A percentile compares a stretch with the other conserved stretches of the same genome.
Conservation (phyloP, 306 rosid genomes). For the Prinsepia uniflora region DNA sequence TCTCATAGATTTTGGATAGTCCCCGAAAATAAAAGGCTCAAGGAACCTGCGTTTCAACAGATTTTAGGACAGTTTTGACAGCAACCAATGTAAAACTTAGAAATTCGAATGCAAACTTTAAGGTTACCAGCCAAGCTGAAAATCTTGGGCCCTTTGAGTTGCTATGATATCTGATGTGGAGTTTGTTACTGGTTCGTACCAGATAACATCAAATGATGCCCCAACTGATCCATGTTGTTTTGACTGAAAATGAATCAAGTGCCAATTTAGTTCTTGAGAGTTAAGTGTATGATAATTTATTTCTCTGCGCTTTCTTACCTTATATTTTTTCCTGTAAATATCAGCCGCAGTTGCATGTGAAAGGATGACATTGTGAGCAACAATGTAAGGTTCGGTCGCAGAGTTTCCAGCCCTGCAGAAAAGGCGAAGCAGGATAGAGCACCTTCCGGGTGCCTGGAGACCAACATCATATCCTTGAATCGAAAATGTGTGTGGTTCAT, state of each 20-base stretch:
- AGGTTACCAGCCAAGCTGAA: constrained; percentile 91
- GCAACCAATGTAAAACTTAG: not conserved
- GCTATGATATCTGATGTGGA: constrained; percentile 62
- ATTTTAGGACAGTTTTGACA: not conserved
- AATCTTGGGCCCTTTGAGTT: constrained; percentile 83
- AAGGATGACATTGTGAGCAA: constrained; percentile 71
- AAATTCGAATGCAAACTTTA: not conserved
- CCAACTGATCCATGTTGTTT: constrained; percentile 72
- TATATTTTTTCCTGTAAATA: constrained; percentile 61
- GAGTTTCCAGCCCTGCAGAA: constrained; percentile 77
- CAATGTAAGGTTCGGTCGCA: constrained; percentile 78
- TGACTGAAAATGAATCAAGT: constrained; percentile 30
- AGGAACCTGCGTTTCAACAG: constrained; percentile 49
- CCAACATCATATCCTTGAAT: constrained; percentile 86
- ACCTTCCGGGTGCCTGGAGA: constrained; percentile 84
- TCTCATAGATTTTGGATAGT: constrained; percentile 78
- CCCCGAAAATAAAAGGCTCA: constrained; percentile 67
- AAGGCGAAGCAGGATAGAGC: constrained; percentile 59
- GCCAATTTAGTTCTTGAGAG: not conserved
- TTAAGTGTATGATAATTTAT: not conserved
- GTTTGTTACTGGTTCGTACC: constrained; percentile 72
- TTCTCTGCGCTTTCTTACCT: constrained; percentile 39
- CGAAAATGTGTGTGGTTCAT: constrained; percentile 82
- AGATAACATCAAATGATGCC: constrained; percentile 74
- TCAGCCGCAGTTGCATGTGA: constrained; percentile 61